Evolutionary conservation across 1,284 basidiomycete species (phyloP).

Genomic region (Dichomitus squalens): DNA sequence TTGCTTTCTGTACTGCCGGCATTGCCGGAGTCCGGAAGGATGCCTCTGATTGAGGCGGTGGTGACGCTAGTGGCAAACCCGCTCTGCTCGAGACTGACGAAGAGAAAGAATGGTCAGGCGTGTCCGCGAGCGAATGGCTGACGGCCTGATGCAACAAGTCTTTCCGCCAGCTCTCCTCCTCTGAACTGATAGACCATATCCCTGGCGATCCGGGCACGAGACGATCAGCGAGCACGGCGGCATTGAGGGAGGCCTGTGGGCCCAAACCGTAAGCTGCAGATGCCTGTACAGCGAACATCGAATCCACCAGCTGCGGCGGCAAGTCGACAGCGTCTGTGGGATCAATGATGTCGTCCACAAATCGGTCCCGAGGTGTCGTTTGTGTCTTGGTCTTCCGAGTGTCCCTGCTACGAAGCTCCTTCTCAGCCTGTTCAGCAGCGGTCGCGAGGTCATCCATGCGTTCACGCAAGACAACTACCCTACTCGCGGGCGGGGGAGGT

Average conservation of each 20-base stretch:
- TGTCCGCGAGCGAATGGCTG: constrained; percentile 66
- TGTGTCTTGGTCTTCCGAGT: constrained; percentile 36
- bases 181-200: constrained; percentile 52
- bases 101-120: constrained; percentile 42
- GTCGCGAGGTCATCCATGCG: constrained; percentile 67
- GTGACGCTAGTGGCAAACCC: constrained; percentile 23
- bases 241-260: constrained; percentile 70
- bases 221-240: constrained; percentile 68
- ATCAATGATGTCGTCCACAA: constrained; percentile 64
- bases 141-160: constrained; percentile 72
- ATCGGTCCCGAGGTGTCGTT: constrained; percentile 29
- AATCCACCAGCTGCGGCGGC: constrained; percentile 62
- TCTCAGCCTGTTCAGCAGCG: constrained; percentile 73
- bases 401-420: constrained; percentile 60
- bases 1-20: constrained; percentile 14
- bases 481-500: constrained; percentile 40
- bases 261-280: constrained; percentile 69
- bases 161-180: constrained; percentile 70
- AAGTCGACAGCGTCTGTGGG: constrained; percentile 80
- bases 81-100: constrained; percentile 22
- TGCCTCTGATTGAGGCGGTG: constrained; percentile 18
- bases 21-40: constrained; percentile 18
- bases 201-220: constrained; percentile 68
- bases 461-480: constrained; percentile 81
- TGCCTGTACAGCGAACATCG: constrained; percentile 74